phyloP scores from a whole-genome alignment of 1,284 basidiomycete genomes.

The Ustilago shanxiensis region DNA sequence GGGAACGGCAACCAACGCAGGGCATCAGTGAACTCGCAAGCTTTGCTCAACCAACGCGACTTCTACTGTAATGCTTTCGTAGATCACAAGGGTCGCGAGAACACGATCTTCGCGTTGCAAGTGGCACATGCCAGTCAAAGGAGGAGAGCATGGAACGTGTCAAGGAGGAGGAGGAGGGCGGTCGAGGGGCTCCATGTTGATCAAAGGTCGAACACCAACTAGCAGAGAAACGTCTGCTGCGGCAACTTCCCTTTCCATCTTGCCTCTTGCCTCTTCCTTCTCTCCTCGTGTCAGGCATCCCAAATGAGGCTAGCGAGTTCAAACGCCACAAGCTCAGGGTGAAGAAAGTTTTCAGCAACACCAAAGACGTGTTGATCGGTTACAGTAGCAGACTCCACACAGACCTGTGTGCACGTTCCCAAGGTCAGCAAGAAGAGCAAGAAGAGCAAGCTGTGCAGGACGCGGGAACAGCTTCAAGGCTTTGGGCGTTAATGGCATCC shows the following conservation, averaged over 20 bases:
- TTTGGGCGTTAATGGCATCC: not conserved
- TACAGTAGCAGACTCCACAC: not conserved
- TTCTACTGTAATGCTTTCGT: too few relatives aligned
- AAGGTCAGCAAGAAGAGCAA: not conserved
- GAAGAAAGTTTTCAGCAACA: too few relatives aligned
- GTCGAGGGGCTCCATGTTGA: not conserved
- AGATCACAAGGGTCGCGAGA: too few relatives aligned
- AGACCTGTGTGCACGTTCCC: not conserved
- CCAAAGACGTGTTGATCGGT: not conserved
- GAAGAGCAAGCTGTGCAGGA: not conserved
- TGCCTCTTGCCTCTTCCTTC: too few relatives aligned
- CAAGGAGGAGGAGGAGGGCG: not conserved
- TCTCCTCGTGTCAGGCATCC: not conserved
- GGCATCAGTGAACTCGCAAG: too few relatives aligned
- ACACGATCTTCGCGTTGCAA: not conserved
- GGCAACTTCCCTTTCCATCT: not conserved
- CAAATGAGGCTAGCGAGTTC: not conserved
- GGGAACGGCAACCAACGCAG: too few relatives aligned
- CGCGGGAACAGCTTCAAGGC: not conserved
- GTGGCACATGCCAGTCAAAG: not conserved
- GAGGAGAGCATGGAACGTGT: not conserved
- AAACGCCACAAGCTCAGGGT: not conserved
- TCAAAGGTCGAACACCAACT: not conserved
- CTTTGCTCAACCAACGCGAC: too few relatives aligned
- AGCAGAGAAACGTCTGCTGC: not conserved